Evolutionary conservation across 495 filamentous ascomycete species (phyloP).

Genomic region (Daldinia grandis): DNA sequence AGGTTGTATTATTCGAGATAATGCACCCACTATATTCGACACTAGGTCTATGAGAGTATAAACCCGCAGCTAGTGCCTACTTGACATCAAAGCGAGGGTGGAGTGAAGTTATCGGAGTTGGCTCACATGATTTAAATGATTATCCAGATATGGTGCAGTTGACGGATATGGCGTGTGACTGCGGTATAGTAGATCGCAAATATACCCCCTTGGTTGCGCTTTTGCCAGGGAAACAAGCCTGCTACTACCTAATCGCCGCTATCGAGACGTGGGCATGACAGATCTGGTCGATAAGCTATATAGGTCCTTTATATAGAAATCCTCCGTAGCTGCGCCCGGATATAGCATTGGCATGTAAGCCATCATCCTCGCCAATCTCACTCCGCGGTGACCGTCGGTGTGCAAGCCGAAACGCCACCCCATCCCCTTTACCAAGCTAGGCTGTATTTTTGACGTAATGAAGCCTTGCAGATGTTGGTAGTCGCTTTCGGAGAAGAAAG

Average conservation of each 20-base stretch:
- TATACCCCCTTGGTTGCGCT: constrained; percentile 36
- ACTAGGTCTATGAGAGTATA: background rate
- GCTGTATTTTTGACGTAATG: constrained; percentile 1
- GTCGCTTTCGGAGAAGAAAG: background rate
- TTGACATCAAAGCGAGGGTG: constrained; percentile 24
- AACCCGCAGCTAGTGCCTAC: constrained; percentile 11
- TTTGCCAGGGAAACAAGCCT: constrained; percentile 17
- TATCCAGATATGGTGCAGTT: constrained; percentile 17
- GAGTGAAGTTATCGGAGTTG: constrained; percentile 28
- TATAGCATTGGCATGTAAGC: constrained; percentile 20
- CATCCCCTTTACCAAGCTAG: constrained; percentile 5
- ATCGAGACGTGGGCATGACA: constrained; percentile 24
- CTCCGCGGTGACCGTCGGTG: constrained; percentile 6
- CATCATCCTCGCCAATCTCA: constrained; percentile 20
- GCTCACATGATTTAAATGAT: constrained; percentile 25
- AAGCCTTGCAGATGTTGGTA: background rate
- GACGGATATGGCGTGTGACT: constrained; percentile 21
- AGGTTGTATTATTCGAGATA: background rate
- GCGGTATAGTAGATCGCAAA: constrained; percentile 32
- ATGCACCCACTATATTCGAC: background rate
- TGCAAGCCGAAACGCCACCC: constrained; percentile 17
- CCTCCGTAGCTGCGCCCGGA: constrained; percentile 20
- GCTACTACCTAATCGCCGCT: constrained; percentile 15
- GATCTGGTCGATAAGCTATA: constrained; percentile 32
- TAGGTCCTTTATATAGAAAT: constrained; percentile 24